Conservation (phyloP, 2,329 filamentous ascomycete genomes). For the Didymella arachidicola region DNA sequence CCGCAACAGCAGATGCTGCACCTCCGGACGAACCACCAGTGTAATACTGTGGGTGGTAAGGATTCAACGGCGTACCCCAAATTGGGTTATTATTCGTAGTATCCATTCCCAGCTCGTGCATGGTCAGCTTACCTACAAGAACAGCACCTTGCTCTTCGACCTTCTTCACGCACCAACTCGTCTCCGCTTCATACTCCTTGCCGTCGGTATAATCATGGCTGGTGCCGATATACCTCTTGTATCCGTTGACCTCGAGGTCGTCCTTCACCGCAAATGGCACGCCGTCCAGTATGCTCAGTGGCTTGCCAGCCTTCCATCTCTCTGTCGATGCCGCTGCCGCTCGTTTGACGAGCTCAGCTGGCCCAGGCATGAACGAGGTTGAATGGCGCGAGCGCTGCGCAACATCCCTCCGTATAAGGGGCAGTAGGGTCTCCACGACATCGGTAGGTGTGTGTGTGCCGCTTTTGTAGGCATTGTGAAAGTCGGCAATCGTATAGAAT, state of each 20-base stretch:
- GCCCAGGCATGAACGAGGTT: conserved; percentile 74
- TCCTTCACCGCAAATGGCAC: conserved; percentile 87
- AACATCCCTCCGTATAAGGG: conserved; percentile 70
- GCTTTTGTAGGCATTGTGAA: conserved; percentile 75
- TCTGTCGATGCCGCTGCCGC: conserved; percentile 77
- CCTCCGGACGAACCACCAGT: conserved; percentile 83
- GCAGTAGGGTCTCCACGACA: conserved; percentile 74
- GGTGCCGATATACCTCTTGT: conserved; percentile 71
- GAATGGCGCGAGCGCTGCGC: conserved; percentile 67
- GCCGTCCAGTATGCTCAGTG: conserved; percentile 77
- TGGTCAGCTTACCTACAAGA: conserved; percentile 76
- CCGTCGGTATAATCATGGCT: conserved; percentile 63
- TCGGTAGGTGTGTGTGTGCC: conserved; percentile 74
- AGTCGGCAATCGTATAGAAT: conserved; percentile 72
- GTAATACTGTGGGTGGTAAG: conserved; percentile 78
- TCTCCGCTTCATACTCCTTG: conserved; percentile 55
- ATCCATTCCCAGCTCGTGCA: conserved; percentile 83
- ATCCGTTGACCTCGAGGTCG: conserved; percentile 75
- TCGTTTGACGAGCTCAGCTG: conserved; percentile 67
- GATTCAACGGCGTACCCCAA: conserved; percentile 79
- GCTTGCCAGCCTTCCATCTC: conserved; percentile 72
- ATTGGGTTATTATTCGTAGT: conserved; percentile 83
- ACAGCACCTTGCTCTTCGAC: conserved; percentile 78
- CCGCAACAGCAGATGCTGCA: conserved; percentile 72
- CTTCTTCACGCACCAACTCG: conserved; percentile 74